Base-by-base conservation (phyloP, 176 grass and related monocot genomes). In the Oropetium thomaeum region DNA sequence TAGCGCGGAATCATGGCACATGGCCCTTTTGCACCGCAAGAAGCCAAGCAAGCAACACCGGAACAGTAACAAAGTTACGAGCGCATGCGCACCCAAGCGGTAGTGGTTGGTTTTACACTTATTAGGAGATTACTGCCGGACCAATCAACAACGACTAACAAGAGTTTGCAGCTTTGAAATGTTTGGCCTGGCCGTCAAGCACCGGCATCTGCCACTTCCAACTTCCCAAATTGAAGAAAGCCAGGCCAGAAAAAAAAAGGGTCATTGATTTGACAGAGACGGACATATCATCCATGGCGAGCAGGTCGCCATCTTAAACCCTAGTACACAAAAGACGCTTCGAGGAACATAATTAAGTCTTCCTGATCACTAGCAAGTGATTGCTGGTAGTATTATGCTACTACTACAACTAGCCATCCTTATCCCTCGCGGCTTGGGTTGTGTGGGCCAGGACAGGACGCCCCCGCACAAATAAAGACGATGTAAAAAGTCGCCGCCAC, bases 291-390 rank as follows among this genome's bases (percentile, higher is more conserved):
- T 66, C n/a, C 71, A 27, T n/a, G 22, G 0, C 71, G 48, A 5
- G 47, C 5, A 19, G 44, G 81, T 83, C 71, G 34, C 81, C 2
- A 45, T 83, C 81, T 49, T 49, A 22, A 8, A 10, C 15, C 62
- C n/a, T n/a, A n/a, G n/a, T n/a, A n/a, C 23, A 35, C 39, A 55
- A 27, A 68, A 29, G 51, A 49, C 12, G 26, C 64, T 49, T 57
- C n/a, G 70, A 35, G 8, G 11, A 71, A 39, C 28, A 47, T 67
- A 34, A 14, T n/a, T n/a, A n/a, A n/a, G n/a, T n/a, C n/a, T n/a
- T n/a, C n/a, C n/a, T n/a, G n/a, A n/a, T n/a, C n/a, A n/a, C n/a
- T n/a, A n/a, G n/a, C 58, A 76, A 31, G 40, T 16, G 15, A 30
- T 31, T 30, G n/a, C n/a, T n/a, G n/a, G n/a, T n/a, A n/a, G n/a